These are phyloP conservation scores for Alternaria sp. DNA, from an alignment of 2,329 filamentous ascomycete genomes.

Conservation along the genomic window DNA sequence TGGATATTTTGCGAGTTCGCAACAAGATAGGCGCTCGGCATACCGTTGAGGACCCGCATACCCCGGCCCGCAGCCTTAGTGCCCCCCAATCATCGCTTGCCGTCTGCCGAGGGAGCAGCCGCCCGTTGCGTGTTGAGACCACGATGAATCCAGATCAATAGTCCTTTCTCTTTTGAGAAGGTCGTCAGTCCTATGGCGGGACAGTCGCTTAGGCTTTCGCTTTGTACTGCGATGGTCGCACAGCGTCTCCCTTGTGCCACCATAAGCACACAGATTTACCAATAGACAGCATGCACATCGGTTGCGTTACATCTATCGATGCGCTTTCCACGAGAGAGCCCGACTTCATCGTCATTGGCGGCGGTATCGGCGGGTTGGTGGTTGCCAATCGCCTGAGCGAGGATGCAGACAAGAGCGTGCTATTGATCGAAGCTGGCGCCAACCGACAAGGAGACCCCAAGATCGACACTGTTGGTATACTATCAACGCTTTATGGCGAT, in stretches of 20 bases:
- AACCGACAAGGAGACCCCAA: neutral
- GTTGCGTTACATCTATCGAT: neutral
- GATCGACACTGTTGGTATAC: neutral
- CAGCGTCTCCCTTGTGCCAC: neutral
- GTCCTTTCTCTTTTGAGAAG: neutral
- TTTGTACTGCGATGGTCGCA: neutral
- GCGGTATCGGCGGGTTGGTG: neutral
- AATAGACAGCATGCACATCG: neutral
- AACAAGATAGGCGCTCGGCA: neutral
- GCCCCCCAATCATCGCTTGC: neutral
- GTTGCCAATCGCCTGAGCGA: neutral
- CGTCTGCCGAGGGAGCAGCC: neutral
- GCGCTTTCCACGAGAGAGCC: neutral
- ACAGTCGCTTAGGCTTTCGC: neutral
- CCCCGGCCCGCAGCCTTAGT: neutral
- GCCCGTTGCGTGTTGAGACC: neutral
- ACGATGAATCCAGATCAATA: neutral
- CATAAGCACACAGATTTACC: neutral
- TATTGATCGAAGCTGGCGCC: neutral
- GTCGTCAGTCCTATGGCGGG: neutral
- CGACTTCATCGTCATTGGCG: neutral
- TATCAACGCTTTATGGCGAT: neutral
- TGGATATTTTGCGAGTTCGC: neutral
- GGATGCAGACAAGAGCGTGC: neutral
- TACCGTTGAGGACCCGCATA: neutral